Conservation (phyloP, 2,329 filamentous ascomycete genomes). For the Cladosporium sp. region DNA sequence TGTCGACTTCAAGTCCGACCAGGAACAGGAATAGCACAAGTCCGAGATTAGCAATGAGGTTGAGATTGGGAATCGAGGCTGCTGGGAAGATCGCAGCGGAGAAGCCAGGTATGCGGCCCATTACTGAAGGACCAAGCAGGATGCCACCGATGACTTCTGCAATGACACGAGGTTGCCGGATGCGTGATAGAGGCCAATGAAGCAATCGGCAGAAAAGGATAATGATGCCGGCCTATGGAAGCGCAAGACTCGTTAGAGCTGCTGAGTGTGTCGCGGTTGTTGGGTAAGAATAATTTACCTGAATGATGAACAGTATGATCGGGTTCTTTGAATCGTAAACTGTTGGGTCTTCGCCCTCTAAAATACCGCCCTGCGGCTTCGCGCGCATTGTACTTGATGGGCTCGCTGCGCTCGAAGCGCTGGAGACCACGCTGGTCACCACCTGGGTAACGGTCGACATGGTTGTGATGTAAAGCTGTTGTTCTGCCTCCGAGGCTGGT, state of each 20-base stretch:
- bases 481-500: background rate
- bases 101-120: constrained; percentile 82
- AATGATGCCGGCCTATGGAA: constrained; percentile 61
- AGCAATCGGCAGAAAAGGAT: constrained; percentile 70
- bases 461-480: background rate
- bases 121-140: constrained; percentile 78
- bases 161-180: constrained; percentile 78
- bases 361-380: constrained; percentile 61
- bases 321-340: constrained; percentile 67
- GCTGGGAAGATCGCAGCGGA: constrained; percentile 70
- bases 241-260: background rate
- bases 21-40: constrained; percentile 82
- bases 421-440: background rate
- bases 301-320: constrained; percentile 72
- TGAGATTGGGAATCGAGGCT: constrained; percentile 69
- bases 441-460: constrained; percentile 10
- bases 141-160: constrained; percentile 83
- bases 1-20: constrained; percentile 81
- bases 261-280: background rate
- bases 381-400: constrained; percentile 32
- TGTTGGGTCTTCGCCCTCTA: constrained; percentile 67
- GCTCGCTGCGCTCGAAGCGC: constrained; percentile 19
- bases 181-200: constrained; percentile 70
- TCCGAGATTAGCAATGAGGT: constrained; percentile 76
- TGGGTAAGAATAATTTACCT: constrained; percentile 43